Percentiles rank a stretch among this genome's conserved stretches.
These are phyloP conservation scores for Cardamine occulta DNA, from an alignment of 345 rosid species.

Conservation along the genomic window DNA sequence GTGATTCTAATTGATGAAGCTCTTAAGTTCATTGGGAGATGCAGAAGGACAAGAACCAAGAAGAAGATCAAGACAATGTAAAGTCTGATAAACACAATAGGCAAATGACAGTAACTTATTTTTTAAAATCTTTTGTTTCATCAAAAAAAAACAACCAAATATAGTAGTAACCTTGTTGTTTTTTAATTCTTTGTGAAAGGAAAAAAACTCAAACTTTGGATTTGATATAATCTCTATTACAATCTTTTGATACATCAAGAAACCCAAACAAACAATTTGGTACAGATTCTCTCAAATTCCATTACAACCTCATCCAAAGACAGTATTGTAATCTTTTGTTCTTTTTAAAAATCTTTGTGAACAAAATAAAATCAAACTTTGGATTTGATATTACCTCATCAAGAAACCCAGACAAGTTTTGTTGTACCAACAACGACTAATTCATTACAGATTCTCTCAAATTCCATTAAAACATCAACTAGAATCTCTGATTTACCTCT, in stretches of 20 bases:
- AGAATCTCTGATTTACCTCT: conserved; percentile 54
- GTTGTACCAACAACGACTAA: conserved; percentile 39
- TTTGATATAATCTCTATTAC: neutral
- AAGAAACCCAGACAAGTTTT: conserved; percentile 49
- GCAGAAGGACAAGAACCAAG: conserved; percentile 44
- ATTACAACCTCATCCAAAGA: conserved; percentile 25
- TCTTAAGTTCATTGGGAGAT: conserved; percentile 69
- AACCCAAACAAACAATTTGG: conserved; percentile 43
- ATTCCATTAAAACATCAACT: conserved; percentile 62
- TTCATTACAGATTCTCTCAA: conserved; percentile 61
- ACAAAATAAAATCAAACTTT: conserved; percentile 12
- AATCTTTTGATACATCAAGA: conserved; percentile 9
- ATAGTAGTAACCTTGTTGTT: neutral
- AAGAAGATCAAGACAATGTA: conserved; percentile 44
- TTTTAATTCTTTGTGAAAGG: conserved; percentile 25
- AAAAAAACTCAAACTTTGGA: conserved; percentile 18
- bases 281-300: conserved; percentile 59
- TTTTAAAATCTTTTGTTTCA: neutral
- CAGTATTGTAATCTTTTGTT: neutral
- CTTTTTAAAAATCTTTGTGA: neutral
- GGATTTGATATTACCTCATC: conserved; percentile 16
- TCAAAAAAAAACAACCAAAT: neutral
- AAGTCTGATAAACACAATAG: conserved; percentile 5
- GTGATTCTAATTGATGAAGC: conserved; percentile 81
- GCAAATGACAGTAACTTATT: conserved; percentile 1